Evolutionary conservation across 306 rosid species (phyloP), one percentile per base, ranked within the genome.

Genomic region (Macrotyloma uniflorum): DNA sequence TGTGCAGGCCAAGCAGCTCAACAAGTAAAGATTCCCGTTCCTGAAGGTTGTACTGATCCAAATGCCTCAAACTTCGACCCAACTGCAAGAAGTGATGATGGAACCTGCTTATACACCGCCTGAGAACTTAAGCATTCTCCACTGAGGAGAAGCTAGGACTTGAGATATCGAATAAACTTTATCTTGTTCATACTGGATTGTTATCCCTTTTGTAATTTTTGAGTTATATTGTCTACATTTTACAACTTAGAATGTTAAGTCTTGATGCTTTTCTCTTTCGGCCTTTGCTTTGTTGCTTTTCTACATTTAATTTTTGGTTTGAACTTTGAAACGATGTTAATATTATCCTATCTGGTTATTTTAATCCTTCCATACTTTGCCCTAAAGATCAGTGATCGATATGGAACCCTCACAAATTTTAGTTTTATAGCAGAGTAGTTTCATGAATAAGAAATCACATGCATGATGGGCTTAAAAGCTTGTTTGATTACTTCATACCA

Each of bases 71-170:
- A 89, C 88, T 93, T 77, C 59, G 95, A 88, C 73, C 97, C 98
- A 76, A 93, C 90, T 53, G 95, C 97, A 16, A 90, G 93, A 82
- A 93, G 94, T 74, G 97, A 93, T 71, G 93, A 93, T 85, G 96
- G 97, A 50, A 86, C 80, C 77, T 93, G 95, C 78, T 14, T 33
- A 30, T 90, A 84, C 85, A 72, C 46, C 66, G n/a, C 83, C 61
- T 88, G 85, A 68, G 83, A 70, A 70, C 28, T 54, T 79, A 24
- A 49, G 58, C 72, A 72, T 71, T 80, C 67, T 72, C 57, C 74
- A 36, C 53, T 54, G 62, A 75, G 69, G 70, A 72, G 61, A 67
- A 18, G 63, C 72, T 55, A 23, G 77, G 74, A 77, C 75, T 76
- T 79, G 63, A 65, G 73, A 77, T 30, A 35, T 33, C 65, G 13